phyloP scores from a whole-genome alignment of 2,329 filamentous ascomycete species.

The Zalaria sp. region DNA sequence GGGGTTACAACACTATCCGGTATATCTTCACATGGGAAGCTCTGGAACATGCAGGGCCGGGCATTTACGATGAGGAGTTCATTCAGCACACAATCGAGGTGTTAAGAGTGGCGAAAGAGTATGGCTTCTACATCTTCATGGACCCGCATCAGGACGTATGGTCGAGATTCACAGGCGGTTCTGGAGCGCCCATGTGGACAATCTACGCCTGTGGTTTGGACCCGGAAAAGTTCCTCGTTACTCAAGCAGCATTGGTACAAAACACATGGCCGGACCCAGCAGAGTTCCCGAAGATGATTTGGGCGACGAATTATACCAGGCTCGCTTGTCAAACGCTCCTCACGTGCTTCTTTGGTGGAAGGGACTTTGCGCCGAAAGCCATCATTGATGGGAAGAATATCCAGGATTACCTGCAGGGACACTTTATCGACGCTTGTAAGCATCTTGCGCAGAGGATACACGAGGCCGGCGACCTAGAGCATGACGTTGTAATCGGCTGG shows the following conservation, averaged over 20 bases:
- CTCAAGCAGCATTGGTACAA: slow-evolving; percentile 85
- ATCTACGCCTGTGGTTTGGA: slow-evolving; percentile 88
- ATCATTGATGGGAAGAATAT: slow-evolving; percentile 93
- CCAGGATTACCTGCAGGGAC: slow-evolving; percentile 81
- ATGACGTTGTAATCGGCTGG: slow-evolving; percentile 84
- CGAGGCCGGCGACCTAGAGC: slow-evolving; percentile 77
- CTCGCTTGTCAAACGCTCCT: slow-evolving; percentile 83
- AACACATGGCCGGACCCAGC: slow-evolving; percentile 81
- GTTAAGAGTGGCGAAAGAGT: slow-evolving; percentile 69
- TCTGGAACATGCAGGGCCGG: slow-evolving; percentile 84
- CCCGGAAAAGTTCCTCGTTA: slow-evolving; percentile 69
- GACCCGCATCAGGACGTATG: slow-evolving; percentile 98
- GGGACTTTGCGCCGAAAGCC: slow-evolving; percentile 87
- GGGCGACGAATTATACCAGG: slow-evolving; percentile 92
- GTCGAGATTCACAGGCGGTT: slow-evolving; percentile 89
- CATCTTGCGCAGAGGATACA: slow-evolving; percentile 75
- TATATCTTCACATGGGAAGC: slow-evolving; percentile 99
- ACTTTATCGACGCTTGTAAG: slow-evolving; percentile 67
- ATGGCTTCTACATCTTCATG: slow-evolving; percentile 96
- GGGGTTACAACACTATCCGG: slow-evolving; percentile 90
- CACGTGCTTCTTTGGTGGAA: slow-evolving; percentile 83
- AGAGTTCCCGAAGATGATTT: slow-evolving; percentile 95
- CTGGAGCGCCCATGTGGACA: slow-evolving; percentile 95
- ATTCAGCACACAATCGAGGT: slow-evolving; percentile 82
- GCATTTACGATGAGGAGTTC: slow-evolving; percentile 86